These are phyloP conservation scores for Monilinia laxa DNA, from an alignment of 2,329 filamentous ascomycete species.

Conservation along the genomic window DNA sequence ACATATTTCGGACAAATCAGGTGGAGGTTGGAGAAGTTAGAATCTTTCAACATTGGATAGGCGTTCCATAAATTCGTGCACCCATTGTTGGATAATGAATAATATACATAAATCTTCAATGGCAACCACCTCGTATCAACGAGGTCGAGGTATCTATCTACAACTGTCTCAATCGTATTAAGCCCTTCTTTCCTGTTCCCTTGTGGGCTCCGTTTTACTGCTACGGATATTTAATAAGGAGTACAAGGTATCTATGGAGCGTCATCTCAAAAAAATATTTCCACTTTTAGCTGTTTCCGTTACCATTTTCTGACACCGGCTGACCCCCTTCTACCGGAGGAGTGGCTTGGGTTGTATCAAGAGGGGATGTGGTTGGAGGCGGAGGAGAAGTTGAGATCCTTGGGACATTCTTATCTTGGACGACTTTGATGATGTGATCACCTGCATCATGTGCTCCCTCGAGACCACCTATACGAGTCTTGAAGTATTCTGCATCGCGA, in stretches of 20 bases:
- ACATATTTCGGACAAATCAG: not conserved
- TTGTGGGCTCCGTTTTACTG: not conserved
- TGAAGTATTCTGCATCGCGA: conserved; percentile 63
- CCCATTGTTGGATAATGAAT: not conserved
- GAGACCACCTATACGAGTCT: conserved; percentile 59
- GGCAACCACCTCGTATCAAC: not conserved
- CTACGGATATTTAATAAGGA: not conserved
- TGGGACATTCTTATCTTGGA: conserved; percentile 54
- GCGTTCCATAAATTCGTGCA: too few species aligned
- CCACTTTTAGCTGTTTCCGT: not conserved
- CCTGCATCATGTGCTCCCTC: conserved; percentile 69
- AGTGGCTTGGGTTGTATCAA: not conserved
- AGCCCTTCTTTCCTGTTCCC: not conserved
- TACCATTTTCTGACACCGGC: not conserved
- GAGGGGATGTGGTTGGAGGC: not conserved
- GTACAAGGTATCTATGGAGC: not conserved
- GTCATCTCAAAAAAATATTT: not conserved
- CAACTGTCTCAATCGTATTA: not conserved
- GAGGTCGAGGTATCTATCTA: conserved; percentile 12
- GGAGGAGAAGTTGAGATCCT: conserved; percentile 10
- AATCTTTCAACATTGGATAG: too few species aligned
- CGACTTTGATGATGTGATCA: conserved; percentile 62
- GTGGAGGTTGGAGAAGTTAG: too few species aligned
- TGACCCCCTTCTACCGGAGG: not conserved
- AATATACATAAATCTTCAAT: conserved; percentile 6